Conservation (phyloP, 2,329 filamentous ascomycete species). For the Fusarium nodosum region DNA sequence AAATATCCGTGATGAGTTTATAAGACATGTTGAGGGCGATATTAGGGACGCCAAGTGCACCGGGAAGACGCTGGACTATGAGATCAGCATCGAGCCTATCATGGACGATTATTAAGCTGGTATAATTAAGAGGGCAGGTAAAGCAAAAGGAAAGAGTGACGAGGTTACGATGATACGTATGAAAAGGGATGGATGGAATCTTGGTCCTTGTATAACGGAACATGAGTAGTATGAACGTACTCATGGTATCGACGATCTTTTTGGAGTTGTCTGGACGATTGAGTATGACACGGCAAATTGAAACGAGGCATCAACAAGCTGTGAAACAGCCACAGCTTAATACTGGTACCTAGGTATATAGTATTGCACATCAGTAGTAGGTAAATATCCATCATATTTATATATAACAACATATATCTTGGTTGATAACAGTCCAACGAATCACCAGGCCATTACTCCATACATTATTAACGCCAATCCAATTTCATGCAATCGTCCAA, state of each 20-base stretch:
- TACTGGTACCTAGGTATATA: not conserved
- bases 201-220: not conserved
- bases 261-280: not conserved
- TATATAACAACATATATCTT: constrained; percentile 14
- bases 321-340: not conserved
- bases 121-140: not conserved
- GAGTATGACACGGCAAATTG: not conserved
- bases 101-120: constrained; percentile 1
- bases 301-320: not conserved
- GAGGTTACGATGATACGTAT: not conserved
- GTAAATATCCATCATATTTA: constrained; percentile 4
- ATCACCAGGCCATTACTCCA: constrained; percentile 38
- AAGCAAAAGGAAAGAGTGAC: not conserved
- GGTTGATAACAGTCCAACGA: constrained; percentile 13
- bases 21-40: constrained; percentile 15
- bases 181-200: not conserved
- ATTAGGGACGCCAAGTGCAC: constrained; percentile 7
- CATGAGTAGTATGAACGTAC: not conserved
- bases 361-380: not conserved
- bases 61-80: constrained; percentile 27
- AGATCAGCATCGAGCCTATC: constrained; percentile 28
- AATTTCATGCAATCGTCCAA: constrained; percentile 28
- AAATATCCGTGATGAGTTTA: constrained; percentile 19
- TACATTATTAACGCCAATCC: constrained; percentile 31
- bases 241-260: not conserved